Conservation (phyloP, 2,329 filamentous ascomycete genomes). For the Neopestalotiopsis clavispora region DNA sequence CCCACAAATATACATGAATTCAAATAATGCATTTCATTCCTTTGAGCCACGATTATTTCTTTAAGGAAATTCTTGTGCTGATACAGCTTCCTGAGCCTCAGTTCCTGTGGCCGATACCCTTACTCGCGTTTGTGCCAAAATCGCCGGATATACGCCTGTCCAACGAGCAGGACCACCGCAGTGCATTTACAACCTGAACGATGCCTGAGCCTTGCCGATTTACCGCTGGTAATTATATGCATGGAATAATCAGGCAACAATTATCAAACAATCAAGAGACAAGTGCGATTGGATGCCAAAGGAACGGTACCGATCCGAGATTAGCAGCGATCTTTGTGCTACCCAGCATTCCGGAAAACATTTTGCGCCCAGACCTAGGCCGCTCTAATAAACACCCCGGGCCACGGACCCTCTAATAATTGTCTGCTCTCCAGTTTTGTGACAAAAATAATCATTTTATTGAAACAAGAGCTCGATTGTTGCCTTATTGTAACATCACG, state of each 20-base stretch:
- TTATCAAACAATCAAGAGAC: neutral
- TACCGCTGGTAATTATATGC: neutral
- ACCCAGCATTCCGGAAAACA: neutral
- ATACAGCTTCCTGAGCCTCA: too few relatives aligned
- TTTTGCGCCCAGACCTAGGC: neutral
- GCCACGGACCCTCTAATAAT: neutral
- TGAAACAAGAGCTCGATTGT: too few relatives aligned
- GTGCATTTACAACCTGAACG: too few relatives aligned
- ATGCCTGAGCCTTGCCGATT: too few relatives aligned
- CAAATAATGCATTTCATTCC: neutral
- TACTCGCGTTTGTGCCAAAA: too few relatives aligned
- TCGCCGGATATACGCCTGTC: too few relatives aligned
- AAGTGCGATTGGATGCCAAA: neutral
- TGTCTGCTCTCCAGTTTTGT: neutral
- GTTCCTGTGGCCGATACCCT: too few relatives aligned
- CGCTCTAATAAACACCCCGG: neutral
- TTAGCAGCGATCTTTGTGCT: neutral
- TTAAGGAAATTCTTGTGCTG: neutral
- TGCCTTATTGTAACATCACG: too few relatives aligned
- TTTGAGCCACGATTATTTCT: neutral
- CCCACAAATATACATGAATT: neutral
- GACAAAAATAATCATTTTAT: neutral
- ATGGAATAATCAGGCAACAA: too few relatives aligned
- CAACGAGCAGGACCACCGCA: too few relatives aligned
- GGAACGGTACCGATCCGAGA: neutral